phyloP scores from a whole-genome alignment of 1,284 basidiomycete species.

The Leccinum griseonigrum region DNA sequence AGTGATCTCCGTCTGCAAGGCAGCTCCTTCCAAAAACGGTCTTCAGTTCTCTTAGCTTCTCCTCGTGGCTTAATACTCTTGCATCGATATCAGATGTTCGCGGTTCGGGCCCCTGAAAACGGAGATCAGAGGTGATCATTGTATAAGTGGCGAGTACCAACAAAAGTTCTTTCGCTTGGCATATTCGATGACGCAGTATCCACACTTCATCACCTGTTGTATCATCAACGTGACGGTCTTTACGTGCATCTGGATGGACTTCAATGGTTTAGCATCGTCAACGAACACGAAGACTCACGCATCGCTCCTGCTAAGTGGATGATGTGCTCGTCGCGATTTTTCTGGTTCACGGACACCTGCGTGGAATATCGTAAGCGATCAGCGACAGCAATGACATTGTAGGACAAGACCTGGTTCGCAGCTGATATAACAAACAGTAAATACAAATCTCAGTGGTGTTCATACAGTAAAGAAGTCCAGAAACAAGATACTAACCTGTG shows the following conservation, averaged over 20 bases:
- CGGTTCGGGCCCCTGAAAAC: not conserved
- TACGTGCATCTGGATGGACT: not conserved
- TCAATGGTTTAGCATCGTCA: not conserved
- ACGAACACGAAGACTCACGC: not conserved
- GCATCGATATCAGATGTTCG: not conserved
- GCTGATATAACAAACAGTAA: not conserved
- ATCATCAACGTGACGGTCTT: not conserved
- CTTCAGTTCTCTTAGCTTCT: not conserved
- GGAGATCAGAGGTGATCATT: not conserved
- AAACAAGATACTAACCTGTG: not conserved
- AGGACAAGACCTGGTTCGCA: not conserved
- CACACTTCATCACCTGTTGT: not conserved
- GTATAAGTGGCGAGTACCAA: not conserved
- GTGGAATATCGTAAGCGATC: not conserved
- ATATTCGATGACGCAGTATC: not conserved
- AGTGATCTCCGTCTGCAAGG: not conserved
- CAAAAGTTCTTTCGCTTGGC: not conserved
- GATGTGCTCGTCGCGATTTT: not conserved
- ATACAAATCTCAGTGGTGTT: not conserved
- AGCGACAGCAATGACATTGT: not conserved
- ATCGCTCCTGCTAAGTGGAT: not conserved
- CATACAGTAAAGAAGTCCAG: not conserved
- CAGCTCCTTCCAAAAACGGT: not conserved
- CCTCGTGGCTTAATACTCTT: not conserved
- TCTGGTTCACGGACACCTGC: not conserved